Evolutionary conservation across 176 grass and related monocot genomes (phyloP).

Genomic region (Avena sativa): DNA sequence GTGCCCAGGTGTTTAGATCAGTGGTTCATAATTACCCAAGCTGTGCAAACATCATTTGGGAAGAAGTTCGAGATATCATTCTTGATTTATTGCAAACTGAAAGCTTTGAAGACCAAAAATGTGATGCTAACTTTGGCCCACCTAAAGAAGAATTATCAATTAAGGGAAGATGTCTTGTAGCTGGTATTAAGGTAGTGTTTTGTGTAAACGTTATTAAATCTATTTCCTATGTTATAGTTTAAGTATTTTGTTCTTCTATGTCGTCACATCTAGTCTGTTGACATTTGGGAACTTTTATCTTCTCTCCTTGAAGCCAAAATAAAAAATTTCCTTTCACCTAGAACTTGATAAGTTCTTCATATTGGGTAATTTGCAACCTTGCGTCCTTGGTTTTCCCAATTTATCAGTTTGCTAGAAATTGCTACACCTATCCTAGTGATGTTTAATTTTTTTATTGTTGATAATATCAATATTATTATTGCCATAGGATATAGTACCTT

Average conservation of each 20-base stretch:
- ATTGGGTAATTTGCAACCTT: neutral
- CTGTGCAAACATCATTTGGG: conserved; percentile 68
- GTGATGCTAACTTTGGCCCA: conserved; percentile 44
- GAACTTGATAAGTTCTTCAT: conserved; percentile 20
- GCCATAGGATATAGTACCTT: neutral
- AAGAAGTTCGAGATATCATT: conserved; percentile 57
- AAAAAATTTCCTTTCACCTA: neutral
- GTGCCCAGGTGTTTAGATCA: conserved; percentile 72
- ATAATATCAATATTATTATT: neutral
- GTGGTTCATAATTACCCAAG: conserved; percentile 84
- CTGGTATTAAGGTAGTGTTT: conserved; percentile 79
- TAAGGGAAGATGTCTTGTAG: conserved; percentile 73
- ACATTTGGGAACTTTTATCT: conserved; percentile 9
- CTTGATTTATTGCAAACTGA: conserved; percentile 64
- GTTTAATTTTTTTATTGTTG: conserved; percentile 1
- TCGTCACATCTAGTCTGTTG: neutral
- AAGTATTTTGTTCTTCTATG: neutral
- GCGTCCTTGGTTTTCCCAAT: conserved; percentile 7
- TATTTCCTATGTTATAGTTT: neutral
- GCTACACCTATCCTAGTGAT: conserved; percentile 6
- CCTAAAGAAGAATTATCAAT: conserved; percentile 77
- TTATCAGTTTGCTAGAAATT: conserved; percentile 21
- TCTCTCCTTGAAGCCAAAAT: neutral
- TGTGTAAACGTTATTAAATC: conserved; percentile 16
- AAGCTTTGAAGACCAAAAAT: conserved; percentile 56